Percentiles rank a stretch among this genome's conserved stretches.
Evolutionary conservation across 306 rosid species (phyloP).

Genomic region (Lagenaria siceraria): DNA sequence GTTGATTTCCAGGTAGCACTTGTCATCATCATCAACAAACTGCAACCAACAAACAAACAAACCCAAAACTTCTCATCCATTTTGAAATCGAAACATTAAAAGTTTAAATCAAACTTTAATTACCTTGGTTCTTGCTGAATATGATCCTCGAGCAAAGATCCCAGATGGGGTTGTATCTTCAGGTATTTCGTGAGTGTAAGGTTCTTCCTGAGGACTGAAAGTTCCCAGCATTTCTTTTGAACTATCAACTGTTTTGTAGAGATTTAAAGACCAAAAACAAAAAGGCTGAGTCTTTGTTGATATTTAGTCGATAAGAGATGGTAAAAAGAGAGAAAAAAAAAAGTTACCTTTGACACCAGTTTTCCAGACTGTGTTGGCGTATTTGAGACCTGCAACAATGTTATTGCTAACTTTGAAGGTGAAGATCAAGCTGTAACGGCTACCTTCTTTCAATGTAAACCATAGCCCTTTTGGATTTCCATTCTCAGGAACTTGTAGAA

Average conservation of each 20-base stretch:
- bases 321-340: background rate
- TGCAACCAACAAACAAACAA: constrained; percentile 6
- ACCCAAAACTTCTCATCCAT: background rate
- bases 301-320: background rate
- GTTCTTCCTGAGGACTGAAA: constrained; percentile 72
- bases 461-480: constrained; percentile 78
- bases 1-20: constrained; percentile 68
- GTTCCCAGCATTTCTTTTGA: constrained; percentile 88
- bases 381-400: constrained; percentile 93
- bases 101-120: background rate
- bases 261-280: background rate
- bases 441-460: constrained; percentile 97
- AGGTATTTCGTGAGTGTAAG: constrained; percentile 69
- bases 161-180: constrained; percentile 97
- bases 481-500: constrained; percentile 61
- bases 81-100: background rate
- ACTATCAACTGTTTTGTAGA: constrained; percentile 54
- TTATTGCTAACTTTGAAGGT: constrained; percentile 66
- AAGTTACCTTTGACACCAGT: constrained; percentile 61
- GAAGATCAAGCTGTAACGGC: constrained; percentile 70
- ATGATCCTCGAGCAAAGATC: constrained; percentile 78
- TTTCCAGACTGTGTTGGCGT: constrained; percentile 89
- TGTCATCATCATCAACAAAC: constrained; percentile 65
- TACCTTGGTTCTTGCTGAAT: constrained; percentile 84
- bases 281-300: background rate